Evolutionary conservation across 176 grass and related monocot species (phyloP).

Genomic region (Thinopyrum elongatum): DNA sequence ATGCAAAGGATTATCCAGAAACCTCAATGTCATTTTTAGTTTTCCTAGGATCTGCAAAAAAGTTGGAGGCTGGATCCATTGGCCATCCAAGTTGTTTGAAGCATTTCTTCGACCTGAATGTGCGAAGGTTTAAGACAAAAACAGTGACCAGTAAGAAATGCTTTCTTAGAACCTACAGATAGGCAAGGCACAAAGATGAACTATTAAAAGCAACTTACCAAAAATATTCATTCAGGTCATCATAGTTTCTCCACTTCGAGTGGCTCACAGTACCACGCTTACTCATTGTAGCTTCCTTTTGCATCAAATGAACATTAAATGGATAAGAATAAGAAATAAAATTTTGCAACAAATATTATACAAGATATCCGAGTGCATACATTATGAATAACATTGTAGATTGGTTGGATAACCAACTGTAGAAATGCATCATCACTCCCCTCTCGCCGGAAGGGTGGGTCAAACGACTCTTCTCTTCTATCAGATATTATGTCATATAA

Average conservation of each 20-base stretch:
- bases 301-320: constrained; percentile 38
- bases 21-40: constrained; percentile 39
- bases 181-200: background rate
- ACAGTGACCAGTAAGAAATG: constrained; percentile 22
- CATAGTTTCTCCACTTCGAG: constrained; percentile 98
- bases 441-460: constrained; percentile 39
- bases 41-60: constrained; percentile 40
- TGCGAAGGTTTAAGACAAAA: constrained; percentile 11
- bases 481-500: constrained; percentile 51
- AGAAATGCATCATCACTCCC: constrained; percentile 61
- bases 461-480: constrained; percentile 14
- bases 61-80: constrained; percentile 42
- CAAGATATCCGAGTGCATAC: constrained; percentile 43
- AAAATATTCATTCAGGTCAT: constrained; percentile 97
- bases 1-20: background rate
- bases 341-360: background rate
- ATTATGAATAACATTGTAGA: constrained; percentile 66
- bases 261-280: constrained; percentile 76
- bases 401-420: constrained; percentile 63
- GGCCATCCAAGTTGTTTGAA: constrained; percentile 80
- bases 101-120: constrained; percentile 75
- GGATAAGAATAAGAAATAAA: constrained; percentile 1
- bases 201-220: constrained; percentile 56
- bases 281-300: constrained; percentile 71
- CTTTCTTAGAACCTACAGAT: background rate